Evolutionary conservation across 495 filamentous ascomycete genomes (phyloP).

Genomic region (Penicillium soppii): DNA sequence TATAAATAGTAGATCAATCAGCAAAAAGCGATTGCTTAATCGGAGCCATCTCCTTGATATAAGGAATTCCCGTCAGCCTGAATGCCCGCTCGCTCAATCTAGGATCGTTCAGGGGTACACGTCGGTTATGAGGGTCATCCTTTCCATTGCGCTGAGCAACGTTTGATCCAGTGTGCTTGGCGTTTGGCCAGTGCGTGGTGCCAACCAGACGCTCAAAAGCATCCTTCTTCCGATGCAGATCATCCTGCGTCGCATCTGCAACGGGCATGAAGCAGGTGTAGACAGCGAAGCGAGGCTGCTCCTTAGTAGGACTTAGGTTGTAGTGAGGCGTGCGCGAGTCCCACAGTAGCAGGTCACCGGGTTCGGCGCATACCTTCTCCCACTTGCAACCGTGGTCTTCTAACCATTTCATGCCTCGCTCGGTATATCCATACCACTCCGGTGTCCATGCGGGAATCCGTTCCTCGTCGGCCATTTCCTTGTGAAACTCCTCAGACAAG

Average conservation of each 20-base stretch:
- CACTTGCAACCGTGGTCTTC: constrained; percentile 30
- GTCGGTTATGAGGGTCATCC: constrained; percentile 26
- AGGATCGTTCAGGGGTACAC: constrained; percentile 23
- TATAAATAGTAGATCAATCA: no score
- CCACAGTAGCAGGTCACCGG: constrained; percentile 44
- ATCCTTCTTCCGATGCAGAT: constrained; percentile 34
- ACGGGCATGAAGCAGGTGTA: constrained; percentile 43
- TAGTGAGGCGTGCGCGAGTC: constrained; percentile 43
- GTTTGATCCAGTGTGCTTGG: constrained; percentile 32
- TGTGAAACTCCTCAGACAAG: constrained; percentile 35
- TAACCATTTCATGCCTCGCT: constrained; percentile 40
- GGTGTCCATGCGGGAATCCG: constrained; percentile 36
- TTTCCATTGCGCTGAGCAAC: constrained; percentile 30
- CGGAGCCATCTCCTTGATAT: constrained; percentile 21
- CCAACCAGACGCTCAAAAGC: constrained; percentile 35
- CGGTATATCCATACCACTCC: constrained; percentile 42
- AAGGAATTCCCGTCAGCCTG: constrained; percentile 39
- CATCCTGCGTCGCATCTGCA: constrained; percentile 30
- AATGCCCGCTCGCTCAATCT: constrained; percentile 30
- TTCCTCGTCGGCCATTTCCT: constrained; percentile 31
- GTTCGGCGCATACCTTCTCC: constrained; percentile 41
- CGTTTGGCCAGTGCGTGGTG: constrained; percentile 40
- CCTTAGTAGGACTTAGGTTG: constrained; percentile 28
- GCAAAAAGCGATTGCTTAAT: no score
- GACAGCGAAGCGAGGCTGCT: constrained; percentile 25